Conservation (phyloP, 2,329 filamentous ascomycete species). For the Aspergillus sp. region DNA sequence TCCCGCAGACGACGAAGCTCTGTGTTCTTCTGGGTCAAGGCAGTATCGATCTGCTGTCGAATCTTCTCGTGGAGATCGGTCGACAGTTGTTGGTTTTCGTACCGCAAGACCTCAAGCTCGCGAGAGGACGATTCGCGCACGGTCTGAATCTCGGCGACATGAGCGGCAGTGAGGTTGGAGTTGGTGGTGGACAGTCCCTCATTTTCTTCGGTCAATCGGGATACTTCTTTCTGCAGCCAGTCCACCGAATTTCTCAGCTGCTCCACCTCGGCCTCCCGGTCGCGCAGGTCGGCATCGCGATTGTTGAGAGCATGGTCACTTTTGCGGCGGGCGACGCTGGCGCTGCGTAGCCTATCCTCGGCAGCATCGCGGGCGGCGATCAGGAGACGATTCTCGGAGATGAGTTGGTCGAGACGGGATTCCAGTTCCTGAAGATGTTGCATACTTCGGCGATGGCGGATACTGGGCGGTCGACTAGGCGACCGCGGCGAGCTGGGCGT, state of each 20-base stretch:
- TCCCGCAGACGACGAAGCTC: conserved; percentile 76
- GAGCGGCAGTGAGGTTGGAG: conserved; percentile 70
- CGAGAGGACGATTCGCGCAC: conserved; percentile 63
- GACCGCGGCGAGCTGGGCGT: conserved; percentile 81
- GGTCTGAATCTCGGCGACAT: conserved; percentile 66
- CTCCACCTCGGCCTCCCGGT: conserved; percentile 85
- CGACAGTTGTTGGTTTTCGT: conserved; percentile 62
- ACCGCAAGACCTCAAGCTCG: conserved; percentile 68
- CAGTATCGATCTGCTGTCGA: conserved; percentile 59
- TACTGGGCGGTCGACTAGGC: conserved; percentile 88
- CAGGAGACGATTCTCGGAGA: conserved; percentile 79
- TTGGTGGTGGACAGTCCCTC: conserved; percentile 76
- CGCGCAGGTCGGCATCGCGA: conserved; percentile 68
- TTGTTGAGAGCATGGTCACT: conserved; percentile 59
- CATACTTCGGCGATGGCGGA: conserved; percentile 97
- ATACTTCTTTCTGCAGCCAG: conserved; percentile 78
- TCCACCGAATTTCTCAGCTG: conserved; percentile 75
- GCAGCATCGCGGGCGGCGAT: conserved; percentile 69
- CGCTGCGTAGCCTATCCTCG: conserved; percentile 62
- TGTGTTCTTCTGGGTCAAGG: conserved; percentile 76
- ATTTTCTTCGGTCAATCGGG: conserved; percentile 78
- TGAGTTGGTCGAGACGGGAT: conserved; percentile 76
- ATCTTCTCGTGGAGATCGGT: conserved; percentile 63
- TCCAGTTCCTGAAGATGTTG: conserved; percentile 89
- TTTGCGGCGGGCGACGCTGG: conserved; percentile 54